Evolutionary conservation across 2,329 filamentous ascomycete species (phyloP).

Genomic region (Ophiostoma himal-ulmi): DNA sequence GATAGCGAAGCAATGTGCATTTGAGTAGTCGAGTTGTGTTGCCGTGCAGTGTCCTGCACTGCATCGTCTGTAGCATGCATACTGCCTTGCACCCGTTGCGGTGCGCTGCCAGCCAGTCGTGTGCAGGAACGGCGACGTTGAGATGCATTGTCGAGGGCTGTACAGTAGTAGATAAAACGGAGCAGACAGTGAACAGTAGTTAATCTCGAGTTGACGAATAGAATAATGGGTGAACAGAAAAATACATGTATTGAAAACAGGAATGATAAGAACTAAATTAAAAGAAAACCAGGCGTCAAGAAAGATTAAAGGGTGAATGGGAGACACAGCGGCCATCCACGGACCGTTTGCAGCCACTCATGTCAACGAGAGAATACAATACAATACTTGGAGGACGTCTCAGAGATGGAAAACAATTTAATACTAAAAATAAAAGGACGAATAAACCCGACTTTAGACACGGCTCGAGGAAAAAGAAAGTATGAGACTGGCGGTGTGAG

Average conservation of each 20-base stretch:
- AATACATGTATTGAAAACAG: background rate
- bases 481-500: slow-evolving; percentile 4
- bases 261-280: background rate
- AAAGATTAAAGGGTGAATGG: background rate
- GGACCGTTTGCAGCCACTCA: slow-evolving; percentile 6
- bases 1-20: background rate
- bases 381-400: background rate
- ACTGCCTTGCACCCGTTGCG: background rate
- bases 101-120: slow-evolving; percentile 18
- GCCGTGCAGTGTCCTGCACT: background rate
- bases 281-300: background rate
- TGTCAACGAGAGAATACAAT: background rate
- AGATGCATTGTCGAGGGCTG: background rate
- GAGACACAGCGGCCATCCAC: background rate
- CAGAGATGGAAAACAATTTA: background rate
- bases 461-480: background rate
- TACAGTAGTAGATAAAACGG: too few species aligned
- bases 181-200: background rate
- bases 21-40: background rate
- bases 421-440: background rate
- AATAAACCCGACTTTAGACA: background rate
- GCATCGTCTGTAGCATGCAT: background rate
- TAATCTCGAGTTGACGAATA: too few species aligned
- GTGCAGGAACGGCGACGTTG: slow-evolving; percentile 9
- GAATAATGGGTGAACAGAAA: too few species aligned